These are phyloP conservation scores for Sporothrix inflata DNA, from an alignment of 2,329 filamentous ascomycete genomes.

Conservation along the genomic window DNA sequence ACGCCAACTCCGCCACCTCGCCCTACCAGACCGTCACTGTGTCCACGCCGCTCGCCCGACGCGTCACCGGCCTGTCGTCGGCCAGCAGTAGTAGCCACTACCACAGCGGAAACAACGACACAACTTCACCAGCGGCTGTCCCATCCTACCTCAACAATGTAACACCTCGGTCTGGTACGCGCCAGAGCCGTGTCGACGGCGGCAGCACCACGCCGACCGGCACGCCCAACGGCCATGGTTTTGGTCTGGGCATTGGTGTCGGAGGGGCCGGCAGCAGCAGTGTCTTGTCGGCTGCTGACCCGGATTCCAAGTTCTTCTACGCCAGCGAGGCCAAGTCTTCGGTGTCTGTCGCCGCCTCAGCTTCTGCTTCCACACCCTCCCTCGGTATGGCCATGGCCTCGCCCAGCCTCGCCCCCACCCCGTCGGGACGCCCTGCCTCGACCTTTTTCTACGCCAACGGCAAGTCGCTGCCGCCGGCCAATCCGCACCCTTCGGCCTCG, in stretches of 20 bases:
- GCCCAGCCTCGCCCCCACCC: slow-evolving; percentile 36
- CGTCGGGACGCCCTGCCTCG: slow-evolving; percentile 42
- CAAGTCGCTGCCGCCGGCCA: slow-evolving; percentile 42
- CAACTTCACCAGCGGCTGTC: slow-evolving; percentile 54
- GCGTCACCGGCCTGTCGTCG: slow-evolving; percentile 36
- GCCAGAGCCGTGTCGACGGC: slow-evolving; percentile 73
- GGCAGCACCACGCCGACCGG: slow-evolving; percentile 66
- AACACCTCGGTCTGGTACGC: slow-evolving; percentile 76
- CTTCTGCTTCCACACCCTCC: slow-evolving; percentile 16
- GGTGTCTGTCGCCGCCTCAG: not conserved
- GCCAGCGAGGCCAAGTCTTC: slow-evolving; percentile 68
- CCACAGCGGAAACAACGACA: not conserved
- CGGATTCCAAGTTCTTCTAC: slow-evolving; percentile 83
- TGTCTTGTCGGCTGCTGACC: slow-evolving; percentile 35
- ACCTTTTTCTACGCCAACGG: slow-evolving; percentile 63
- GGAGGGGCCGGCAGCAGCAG: slow-evolving; percentile 34
- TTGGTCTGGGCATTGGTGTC: slow-evolving; percentile 42
- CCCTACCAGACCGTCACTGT: slow-evolving; percentile 41
- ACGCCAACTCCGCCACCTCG: not conserved
- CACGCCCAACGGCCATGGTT: slow-evolving; percentile 55
- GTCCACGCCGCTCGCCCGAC: slow-evolving; percentile 50
- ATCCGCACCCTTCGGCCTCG: not conserved
- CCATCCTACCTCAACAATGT: slow-evolving; percentile 67
- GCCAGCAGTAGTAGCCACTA: slow-evolving; percentile 12
- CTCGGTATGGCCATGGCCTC: slow-evolving; percentile 13